Conservation (phyloP, 257 asterid species). For the Hygrophila difformis region DNA sequence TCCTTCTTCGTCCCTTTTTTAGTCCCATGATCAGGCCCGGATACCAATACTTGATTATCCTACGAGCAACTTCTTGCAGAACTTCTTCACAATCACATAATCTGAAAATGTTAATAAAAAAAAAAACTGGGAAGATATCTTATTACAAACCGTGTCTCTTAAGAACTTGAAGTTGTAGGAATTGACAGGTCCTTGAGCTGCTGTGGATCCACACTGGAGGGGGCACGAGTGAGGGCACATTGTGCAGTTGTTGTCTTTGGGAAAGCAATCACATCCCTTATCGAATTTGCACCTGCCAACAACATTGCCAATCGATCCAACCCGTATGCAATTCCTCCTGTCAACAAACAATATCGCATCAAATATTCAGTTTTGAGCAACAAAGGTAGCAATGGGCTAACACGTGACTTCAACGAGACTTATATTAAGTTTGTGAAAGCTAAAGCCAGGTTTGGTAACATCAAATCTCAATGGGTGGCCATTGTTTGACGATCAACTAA, state of each 20-base stretch:
- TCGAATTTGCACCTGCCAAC: conserved; percentile 67
- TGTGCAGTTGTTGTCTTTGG: conserved; percentile 94
- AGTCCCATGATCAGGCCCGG: conserved; percentile 66
- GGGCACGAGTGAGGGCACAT: conserved; percentile 84
- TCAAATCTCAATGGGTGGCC: too few relatives aligned
- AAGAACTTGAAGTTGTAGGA: conserved; percentile 17
- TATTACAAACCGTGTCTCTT: conserved; percentile 4
- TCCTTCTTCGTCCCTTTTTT: conserved; percentile 95
- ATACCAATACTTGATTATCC: conserved; percentile 74
- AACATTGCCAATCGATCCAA: conserved; percentile 85
- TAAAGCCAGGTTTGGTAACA: too few relatives aligned
- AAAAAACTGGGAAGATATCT: not conserved
- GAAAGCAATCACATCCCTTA: conserved; percentile 91
- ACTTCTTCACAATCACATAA: conserved; percentile 25
- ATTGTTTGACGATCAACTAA: too few relatives aligned
- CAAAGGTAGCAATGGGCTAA: too few relatives aligned
- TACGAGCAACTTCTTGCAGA: conserved; percentile 36
- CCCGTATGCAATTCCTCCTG: conserved; percentile 97
- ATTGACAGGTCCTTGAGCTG: conserved; percentile 76
- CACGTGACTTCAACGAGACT: too few relatives aligned
- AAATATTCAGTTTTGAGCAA: too few relatives aligned
- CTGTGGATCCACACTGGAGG: conserved; percentile 69
- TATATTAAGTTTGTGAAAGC: too few relatives aligned
- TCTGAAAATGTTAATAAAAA: conserved; percentile 28
- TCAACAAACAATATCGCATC: too few relatives aligned